phyloP scores from a whole-genome alignment of 2,329 filamentous ascomycete genomes.

The Zarea fungicola region DNA sequence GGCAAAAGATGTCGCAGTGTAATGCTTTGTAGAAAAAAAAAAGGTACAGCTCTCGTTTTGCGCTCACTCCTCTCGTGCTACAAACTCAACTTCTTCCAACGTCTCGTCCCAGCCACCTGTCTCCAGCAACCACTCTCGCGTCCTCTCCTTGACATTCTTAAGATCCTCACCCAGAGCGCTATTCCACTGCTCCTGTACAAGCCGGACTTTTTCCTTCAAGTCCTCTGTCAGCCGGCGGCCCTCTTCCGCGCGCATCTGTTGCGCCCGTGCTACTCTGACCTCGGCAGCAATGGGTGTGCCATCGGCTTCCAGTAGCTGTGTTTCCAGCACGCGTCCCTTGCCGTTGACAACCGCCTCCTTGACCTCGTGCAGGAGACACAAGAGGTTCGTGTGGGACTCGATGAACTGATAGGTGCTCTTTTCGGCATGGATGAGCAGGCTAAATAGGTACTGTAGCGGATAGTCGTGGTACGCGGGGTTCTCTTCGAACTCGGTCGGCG shows the following conservation, averaged over 20 bases:
- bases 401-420: constrained; percentile 97
- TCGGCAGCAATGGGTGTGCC: constrained; percentile 27
- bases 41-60: constrained; percentile 2
- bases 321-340: constrained; percentile 61
- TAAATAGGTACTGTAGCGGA: constrained; percentile 87
- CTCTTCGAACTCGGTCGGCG: constrained; percentile 72
- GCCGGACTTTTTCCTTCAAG: constrained; percentile 85
- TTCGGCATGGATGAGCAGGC: constrained; percentile 77
- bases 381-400: constrained; percentile 84
- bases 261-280: constrained; percentile 37
- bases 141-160: constrained; percentile 64
- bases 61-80: constrained; percentile 28
- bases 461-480: constrained; percentile 76
- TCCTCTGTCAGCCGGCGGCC: constrained; percentile 71
- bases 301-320: constrained; percentile 47
- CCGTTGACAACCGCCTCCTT: constrained; percentile 71
- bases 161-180: constrained; percentile 79
- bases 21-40: no score
- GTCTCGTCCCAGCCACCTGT: constrained; percentile 87
- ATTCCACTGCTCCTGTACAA: constrained; percentile 87
- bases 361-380: constrained; percentile 87
- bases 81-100: constrained; percentile 53
- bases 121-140: constrained; percentile 66
- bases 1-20: no score
- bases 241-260: constrained; percentile 59